Conservation (phyloP, 805 yeast species). For the Teunomyces tritomae region DNA sequence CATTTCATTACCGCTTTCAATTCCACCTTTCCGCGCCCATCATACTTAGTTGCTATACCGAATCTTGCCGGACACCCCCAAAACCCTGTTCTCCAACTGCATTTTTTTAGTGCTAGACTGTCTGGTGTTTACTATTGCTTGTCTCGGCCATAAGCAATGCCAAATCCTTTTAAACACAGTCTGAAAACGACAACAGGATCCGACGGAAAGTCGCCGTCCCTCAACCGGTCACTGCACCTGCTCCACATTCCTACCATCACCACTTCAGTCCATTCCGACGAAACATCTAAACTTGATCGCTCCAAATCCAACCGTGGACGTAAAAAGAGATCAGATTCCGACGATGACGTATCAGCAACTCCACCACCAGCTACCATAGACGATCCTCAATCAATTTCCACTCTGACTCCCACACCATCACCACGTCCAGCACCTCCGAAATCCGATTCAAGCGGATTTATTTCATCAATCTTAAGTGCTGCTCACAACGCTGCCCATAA, state of each 20-base stretch:
- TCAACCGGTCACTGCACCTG: neutral
- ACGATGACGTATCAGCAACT: neutral
- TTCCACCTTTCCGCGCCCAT: neutral
- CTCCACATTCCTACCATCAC: neutral
- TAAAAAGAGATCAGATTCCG: neutral
- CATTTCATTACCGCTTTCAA: too few species aligned
- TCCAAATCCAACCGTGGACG: neutral
- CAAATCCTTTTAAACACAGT: conserved; percentile 2
- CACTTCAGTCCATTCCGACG: neutral
- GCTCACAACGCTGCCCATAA: conserved; percentile 47
- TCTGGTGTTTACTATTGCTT: neutral
- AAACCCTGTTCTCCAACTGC: neutral
- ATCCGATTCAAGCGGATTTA: conserved; percentile 29
- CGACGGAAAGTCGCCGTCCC: neutral
- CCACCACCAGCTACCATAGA: neutral
- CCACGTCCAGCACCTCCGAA: conserved; percentile 6
- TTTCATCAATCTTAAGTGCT: conserved; percentile 44
- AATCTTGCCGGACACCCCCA: neutral
- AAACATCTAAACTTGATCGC: neutral
- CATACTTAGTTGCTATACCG: neutral
- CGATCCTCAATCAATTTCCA: neutral
- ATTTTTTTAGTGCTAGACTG: neutral
- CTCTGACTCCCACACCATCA: neutral
- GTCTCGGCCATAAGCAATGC: neutral
- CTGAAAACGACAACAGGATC: conserved; percentile 1